Percentiles rank a stretch among this genome's conserved stretches.
Conservation (phyloP, 768 basidiomycete genomes). For the Pholiota molesta region DNA sequence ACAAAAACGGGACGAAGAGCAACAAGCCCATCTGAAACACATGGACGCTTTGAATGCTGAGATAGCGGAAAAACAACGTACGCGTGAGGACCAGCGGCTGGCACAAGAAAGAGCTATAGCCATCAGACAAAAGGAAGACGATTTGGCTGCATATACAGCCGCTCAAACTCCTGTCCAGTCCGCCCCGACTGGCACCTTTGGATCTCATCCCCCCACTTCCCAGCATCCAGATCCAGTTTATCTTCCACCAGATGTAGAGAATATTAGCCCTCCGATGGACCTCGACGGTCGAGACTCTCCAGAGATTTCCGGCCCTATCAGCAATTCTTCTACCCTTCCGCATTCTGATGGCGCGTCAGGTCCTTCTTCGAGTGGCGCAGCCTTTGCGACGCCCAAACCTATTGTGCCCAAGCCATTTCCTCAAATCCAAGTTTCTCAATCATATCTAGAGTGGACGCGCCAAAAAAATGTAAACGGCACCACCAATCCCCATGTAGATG, state of each 20-base stretch:
- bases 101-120: conserved; percentile 37
- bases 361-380: neutral
- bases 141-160: conserved; percentile 32
- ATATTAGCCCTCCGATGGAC: neutral
- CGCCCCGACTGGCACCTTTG: neutral
- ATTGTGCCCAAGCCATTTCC: conserved; percentile 8
- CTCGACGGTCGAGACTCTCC: neutral
- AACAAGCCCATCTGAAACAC: conserved; percentile 40
- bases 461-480: conserved; percentile 60
- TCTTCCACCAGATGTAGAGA: neutral
- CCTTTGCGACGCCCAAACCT: neutral
- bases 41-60: conserved; percentile 48
- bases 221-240: neutral
- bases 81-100: conserved; percentile 37
- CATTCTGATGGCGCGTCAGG: neutral
- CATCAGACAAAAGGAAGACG: conserved; percentile 46
- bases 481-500: conserved; percentile 56
- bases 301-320: neutral
- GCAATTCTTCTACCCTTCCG: neutral
- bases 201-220: neutral
- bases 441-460: conserved; percentile 55
- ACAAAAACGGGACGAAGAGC: conserved; percentile 46
- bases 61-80: conserved; percentile 36
- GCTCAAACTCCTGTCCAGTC: neutral
- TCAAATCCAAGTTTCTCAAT: conserved; percentile 29